Evolutionary conservation across 148 eudicot species (phyloP), one percentile per base, ranked within the genome.

Genomic region (Amaranthus palmeri): DNA sequence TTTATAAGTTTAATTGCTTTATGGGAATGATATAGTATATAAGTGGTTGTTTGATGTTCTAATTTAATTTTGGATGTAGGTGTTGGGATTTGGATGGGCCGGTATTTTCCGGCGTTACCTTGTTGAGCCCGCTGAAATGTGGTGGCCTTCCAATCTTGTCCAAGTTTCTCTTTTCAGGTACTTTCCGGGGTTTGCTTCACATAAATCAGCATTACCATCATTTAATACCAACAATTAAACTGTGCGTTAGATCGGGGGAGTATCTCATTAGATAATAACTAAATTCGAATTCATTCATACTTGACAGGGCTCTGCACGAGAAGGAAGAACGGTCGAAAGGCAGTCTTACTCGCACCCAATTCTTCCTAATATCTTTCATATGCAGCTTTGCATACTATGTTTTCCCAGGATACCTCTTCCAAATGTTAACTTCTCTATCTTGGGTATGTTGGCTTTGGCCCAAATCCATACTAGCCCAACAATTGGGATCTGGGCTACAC

Each of bases 101-200:
- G 98, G 98, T 0, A 83, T 95, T 57, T 95, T 86, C 82, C 80
- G 98, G 60, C 81, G 88, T 54, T 91, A 86, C 54, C 71, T 95
- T 77, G 98, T 95, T 68, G 98, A 95, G 81, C 98, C 98, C 15
- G 91, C 98, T 0, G 97, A 86, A 45, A 95, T 95, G 99, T 95
- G 99, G 99, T 95, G 99, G 99, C 99, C 99, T 8, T 81, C 93
- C 3, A 95, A 95, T 75, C 88, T 95, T 18, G 99, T 95, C 14
- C 99, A 95, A 76, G 99, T 95, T 68, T 95, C 99, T 43, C 76
- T 95, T 15, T 95, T 95, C 88, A 88, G 99, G 99, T 86, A 45
- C 14, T 53, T 17, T 18, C n/a, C 44, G 17, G 12, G 46, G 6
- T 17, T 25, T 25, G 36, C 1, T 25, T 25, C 36, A 25, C 36